Percentiles rank a stretch among this genome's conserved stretches.
Evolutionary conservation across 2,329 filamentous ascomycete species (phyloP).

Genomic region (Sporothrix euskadiensis): DNA sequence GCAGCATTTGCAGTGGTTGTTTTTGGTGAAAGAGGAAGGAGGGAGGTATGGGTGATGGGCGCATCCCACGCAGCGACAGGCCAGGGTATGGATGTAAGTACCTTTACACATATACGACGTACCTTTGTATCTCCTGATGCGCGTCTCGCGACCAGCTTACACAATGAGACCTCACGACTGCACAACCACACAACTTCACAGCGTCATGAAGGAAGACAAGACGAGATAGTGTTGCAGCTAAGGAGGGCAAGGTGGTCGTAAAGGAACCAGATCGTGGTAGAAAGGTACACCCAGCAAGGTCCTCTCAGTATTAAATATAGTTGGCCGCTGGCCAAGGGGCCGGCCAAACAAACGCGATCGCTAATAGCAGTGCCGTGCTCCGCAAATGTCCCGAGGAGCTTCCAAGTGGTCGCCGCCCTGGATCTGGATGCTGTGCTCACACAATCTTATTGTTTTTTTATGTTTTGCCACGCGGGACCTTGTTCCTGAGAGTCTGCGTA

Average conservation of each 20-base stretch:
- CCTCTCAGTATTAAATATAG: neutral
- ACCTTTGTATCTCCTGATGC: neutral
- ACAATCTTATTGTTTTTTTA: neutral
- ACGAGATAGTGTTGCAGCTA: neutral
- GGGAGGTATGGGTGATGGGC: neutral
- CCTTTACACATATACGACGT: neutral
- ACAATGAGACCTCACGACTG: neutral
- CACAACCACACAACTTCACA: neutral
- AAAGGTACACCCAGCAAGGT: neutral
- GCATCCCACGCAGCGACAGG: constrained; percentile 7
- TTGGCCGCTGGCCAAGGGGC: neutral
- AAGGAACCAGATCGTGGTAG: neutral
- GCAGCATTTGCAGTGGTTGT: neutral
- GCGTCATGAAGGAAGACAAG: neutral
- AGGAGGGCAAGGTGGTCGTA: neutral
- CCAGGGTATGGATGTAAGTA: neutral
- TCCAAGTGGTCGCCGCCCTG: constrained; percentile 1
- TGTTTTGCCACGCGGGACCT: neutral
- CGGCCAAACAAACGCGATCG: neutral
- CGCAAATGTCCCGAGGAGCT: neutral
- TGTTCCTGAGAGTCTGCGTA: neutral
- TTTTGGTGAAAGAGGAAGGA: neutral
- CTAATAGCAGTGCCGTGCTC: neutral
- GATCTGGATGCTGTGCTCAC: neutral
- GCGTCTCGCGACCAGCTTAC: neutral